Conservation (phyloP, 1,284 basidiomycete genomes). For the Microbotryomycetes sp. region DNA sequence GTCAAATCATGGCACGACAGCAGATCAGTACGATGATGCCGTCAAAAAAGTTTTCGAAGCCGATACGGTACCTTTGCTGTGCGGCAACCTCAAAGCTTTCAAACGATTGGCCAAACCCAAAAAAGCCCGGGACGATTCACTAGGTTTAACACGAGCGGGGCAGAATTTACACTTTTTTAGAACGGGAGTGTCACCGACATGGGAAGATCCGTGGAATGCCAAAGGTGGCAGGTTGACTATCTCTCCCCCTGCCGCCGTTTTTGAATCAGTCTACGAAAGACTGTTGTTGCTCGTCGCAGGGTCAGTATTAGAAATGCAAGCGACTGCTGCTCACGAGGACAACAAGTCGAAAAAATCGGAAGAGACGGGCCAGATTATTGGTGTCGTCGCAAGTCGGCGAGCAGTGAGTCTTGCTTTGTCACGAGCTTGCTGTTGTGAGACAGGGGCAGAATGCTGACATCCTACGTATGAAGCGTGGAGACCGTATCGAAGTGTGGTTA, state of each 20-base stretch:
- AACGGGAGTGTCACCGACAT: conserved; percentile 27
- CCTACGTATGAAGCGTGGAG: conserved; percentile 23
- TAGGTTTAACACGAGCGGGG: conserved; percentile 25
- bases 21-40: conserved; percentile 29
- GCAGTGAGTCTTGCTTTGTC: conserved; percentile 6
- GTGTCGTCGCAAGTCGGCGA: conserved; percentile 27
- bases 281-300: conserved; percentile 29
- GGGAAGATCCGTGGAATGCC: conserved; percentile 34
- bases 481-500: conserved; percentile 34
- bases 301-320: conserved; percentile 20
- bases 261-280: conserved; percentile 29
- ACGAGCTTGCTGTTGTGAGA: no score
- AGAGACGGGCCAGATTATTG: conserved; percentile 23
- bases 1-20: conserved; percentile 19
- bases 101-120: conserved; percentile 21
- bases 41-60: conserved; percentile 25
- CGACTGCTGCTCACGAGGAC: conserved; percentile 7
- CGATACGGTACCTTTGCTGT: conserved; percentile 18
- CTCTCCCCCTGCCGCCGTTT: conserved; percentile 16
- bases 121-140: conserved; percentile 12
- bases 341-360: conserved; percentile 5
- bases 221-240: conserved; percentile 33
- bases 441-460: no score
- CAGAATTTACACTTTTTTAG: conserved; percentile 34
- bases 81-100: conserved; percentile 30